Percentiles rank a stretch among this genome's conserved stretches.
These are phyloP conservation scores for Aspergillus flavus DNA, from an alignment of 2,329 filamentous ascomycete species.

Conservation along the genomic window DNA sequence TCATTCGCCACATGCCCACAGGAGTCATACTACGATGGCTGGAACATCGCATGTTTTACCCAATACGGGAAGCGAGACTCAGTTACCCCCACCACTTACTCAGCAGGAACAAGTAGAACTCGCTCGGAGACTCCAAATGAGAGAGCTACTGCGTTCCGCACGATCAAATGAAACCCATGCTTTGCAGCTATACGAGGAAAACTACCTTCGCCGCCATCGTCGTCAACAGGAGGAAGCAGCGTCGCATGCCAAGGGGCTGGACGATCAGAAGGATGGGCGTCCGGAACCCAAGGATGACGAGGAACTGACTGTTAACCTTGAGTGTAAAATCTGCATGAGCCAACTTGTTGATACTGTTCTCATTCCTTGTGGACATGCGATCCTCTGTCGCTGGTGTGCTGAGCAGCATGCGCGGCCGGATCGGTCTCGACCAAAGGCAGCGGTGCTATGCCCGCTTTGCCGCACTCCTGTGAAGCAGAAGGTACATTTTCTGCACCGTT, in stretches of 20 bases:
- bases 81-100: not conserved
- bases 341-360: conserved; percentile 56
- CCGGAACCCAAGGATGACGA: conserved; percentile 52
- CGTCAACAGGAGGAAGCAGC: not conserved
- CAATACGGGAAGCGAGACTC: not conserved
- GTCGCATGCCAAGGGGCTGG: conserved; percentile 39
- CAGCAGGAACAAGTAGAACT: conserved; percentile 13
- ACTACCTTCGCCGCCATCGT: conserved; percentile 4
- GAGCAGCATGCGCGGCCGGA: conserved; percentile 53
- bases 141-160: conserved; percentile 15
- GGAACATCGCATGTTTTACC: conserved; percentile 4
- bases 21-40: not conserved
- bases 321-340: conserved; percentile 57
- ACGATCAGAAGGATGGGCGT: conserved; percentile 48
- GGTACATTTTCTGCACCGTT: conserved; percentile 20
- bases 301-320: conserved; percentile 53
- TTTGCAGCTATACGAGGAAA: conserved; percentile 15
- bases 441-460: conserved; percentile 33
- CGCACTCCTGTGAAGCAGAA: conserved; percentile 30
- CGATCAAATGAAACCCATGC: conserved; percentile 12
- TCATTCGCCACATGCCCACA: not conserved
- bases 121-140: conserved; percentile 11
- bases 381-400: conserved; percentile 59
- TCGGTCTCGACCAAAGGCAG: conserved; percentile 19
- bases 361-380: conserved; percentile 57